These are phyloP conservation scores for Corchorus olitorius DNA, from an alignment of 345 rosid species.

Conservation along the genomic window DNA sequence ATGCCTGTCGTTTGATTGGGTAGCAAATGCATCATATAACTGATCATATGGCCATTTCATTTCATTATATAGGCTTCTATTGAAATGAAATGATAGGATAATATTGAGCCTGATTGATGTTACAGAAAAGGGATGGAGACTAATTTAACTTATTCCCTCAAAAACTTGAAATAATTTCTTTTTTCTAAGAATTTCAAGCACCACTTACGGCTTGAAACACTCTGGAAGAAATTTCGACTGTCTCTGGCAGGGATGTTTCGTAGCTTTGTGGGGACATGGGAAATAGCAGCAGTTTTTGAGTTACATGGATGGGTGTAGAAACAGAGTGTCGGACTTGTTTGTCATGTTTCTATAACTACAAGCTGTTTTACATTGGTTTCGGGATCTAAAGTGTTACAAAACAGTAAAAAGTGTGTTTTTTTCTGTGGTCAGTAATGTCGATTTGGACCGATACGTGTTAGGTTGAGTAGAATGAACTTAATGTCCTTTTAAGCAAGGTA, in stretches of 20 bases:
- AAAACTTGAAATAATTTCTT: not conserved
- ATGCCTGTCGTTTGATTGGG: not conserved
- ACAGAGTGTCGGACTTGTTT: too few species aligned
- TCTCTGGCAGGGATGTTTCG: conserved; percentile 1
- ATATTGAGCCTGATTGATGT: not conserved
- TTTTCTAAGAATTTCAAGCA: not conserved
- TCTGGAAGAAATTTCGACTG: not conserved
- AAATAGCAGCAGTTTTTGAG: not conserved
- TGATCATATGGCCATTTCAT: conserved; percentile 1
- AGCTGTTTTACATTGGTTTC: too few species aligned
- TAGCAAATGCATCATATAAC: conserved; percentile 15
- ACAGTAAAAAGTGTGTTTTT: too few species aligned
- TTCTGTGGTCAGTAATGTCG: too few species aligned
- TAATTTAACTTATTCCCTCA: not conserved
- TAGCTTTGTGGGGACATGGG: not conserved
- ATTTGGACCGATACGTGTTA: too few species aligned
- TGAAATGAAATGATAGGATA: not conserved
- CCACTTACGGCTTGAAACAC: conserved; percentile 1
- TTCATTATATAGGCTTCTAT: not conserved
- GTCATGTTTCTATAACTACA: too few species aligned
- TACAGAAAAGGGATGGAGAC: not conserved
- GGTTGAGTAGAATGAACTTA: too few species aligned
- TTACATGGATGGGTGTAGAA: too few species aligned
- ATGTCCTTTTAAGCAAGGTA: too few species aligned
- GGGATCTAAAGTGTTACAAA: too few species aligned